Base-by-base conservation (phyloP, 2,329 filamentous ascomycete species). In the Neodidymelliopsis sp. region DNA sequence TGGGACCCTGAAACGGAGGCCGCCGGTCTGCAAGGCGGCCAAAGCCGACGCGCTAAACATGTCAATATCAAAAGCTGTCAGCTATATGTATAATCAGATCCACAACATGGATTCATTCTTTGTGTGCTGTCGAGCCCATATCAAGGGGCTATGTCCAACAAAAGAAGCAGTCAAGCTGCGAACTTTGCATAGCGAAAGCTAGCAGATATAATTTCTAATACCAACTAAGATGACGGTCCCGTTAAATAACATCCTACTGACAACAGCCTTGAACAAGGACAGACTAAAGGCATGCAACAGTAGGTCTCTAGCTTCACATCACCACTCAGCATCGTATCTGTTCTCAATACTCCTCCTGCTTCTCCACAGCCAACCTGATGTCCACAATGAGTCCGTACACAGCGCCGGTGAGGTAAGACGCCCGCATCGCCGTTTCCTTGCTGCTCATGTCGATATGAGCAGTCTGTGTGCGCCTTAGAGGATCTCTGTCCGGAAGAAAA, bases 391-490 rank as follows among this genome's bases (percentile, higher is more conserved):
- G 27, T 10, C 62, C 65, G 20, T 59, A 67, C 13, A 68, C 55
- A 22, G 37, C 18, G 9, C 51, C 56, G 8, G 42, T 28, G 13
- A 41, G 49, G 29, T 42, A 56, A 2, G 52, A 56, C 13, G 59
- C 60, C 16, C 19, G 20, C 13, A 57, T 40, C 7, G 65, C 63
- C 8, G 49, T 22, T 6, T 36, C 13, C 30, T 53, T 53, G n/a
- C 52, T 51, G 12, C 20, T 36, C 54, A 69, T 59, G 19, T 64
- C 59, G 20, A 69, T 35, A 16, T 62, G 41, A 11, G 62, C 65
- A 15, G 43, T 56, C 30, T 55, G 56, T 3, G 65, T 67, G 11
- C 62, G 45, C 29, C 45, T 58, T 42, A 56, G 27, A 3, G 56
- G 59, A 39, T 63, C 55, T 1, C 64, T 54, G 9, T 47, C 41